A percentile compares a stretch with the other conserved stretches of the same genome.
These are phyloP conservation scores for Chaetomium sp. DNA, from an alignment of 2,329 filamentous ascomycete species.

Conservation along the genomic window DNA sequence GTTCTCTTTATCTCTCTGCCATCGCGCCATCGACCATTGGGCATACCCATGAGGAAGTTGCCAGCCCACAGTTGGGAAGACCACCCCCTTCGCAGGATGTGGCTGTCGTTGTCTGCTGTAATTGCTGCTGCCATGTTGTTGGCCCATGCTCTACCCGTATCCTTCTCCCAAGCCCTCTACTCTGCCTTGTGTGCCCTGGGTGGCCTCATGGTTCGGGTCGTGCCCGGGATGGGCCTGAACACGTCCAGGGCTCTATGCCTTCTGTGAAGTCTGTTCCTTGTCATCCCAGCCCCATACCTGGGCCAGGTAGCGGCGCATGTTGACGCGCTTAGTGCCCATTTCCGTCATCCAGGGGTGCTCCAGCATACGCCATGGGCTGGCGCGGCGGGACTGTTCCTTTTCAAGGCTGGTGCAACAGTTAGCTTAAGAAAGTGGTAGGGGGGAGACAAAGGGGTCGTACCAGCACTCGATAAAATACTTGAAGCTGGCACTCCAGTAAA, in stretches of 20 bases:
- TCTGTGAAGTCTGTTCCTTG: constrained; percentile 31
- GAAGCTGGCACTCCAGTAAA: constrained; percentile 95
- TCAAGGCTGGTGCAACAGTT: constrained; percentile 67
- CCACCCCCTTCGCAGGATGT: background rate
- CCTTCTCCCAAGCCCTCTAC: background rate
- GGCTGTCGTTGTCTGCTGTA: background rate
- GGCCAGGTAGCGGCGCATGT: constrained; percentile 91
- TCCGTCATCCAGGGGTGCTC: constrained; percentile 99
- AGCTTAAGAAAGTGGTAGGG: background rate
- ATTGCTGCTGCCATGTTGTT: background rate
- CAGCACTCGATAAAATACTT: constrained; percentile 99
- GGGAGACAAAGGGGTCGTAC: constrained; percentile 58
- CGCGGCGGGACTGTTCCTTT: constrained; percentile 83
- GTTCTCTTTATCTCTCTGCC: background rate
- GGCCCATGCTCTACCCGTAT: background rate
- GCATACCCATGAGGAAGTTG: background rate
- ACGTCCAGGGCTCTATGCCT: constrained; percentile 22
- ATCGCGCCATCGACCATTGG: background rate
- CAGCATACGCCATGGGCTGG: constrained; percentile 97
- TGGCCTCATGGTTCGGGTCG: background rate
- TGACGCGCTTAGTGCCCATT: constrained; percentile 93
- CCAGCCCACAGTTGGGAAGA: background rate
- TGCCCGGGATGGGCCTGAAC: constrained; percentile 7
- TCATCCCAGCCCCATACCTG: constrained; percentile 98
- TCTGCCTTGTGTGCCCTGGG: background rate